Percentiles rank a stretch among this genome's conserved stretches.
phyloP scores from a whole-genome alignment of 257 asterid genomes.

The Solanum microdontum region DNA sequence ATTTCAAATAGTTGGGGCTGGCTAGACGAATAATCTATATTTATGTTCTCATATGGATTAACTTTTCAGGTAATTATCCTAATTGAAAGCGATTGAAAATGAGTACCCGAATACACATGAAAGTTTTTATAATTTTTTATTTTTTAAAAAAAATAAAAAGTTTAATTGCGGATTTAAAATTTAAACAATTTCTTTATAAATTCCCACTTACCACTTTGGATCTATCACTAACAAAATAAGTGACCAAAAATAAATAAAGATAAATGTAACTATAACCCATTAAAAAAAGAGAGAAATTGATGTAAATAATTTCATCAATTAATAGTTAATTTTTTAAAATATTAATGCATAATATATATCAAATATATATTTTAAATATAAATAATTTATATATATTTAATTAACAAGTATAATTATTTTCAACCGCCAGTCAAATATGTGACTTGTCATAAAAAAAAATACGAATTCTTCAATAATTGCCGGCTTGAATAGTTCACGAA shows the following conservation, averaged over 20 bases:
- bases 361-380: too few species aligned
- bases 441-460: neutral
- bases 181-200: too few species aligned
- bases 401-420: neutral
- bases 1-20: neutral
- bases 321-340: too few species aligned
- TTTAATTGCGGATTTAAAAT: too few species aligned
- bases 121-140: too few species aligned
- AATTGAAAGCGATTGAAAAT: too few species aligned
- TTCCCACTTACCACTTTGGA: neutral
- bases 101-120: too few species aligned
- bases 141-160: too few species aligned
- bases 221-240: neutral
- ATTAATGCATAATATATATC: neutral
- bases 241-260: neutral
- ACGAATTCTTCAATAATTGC: neutral
- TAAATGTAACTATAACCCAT: neutral
- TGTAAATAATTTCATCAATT: too few species aligned
- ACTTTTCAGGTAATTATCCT: neutral
- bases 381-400: too few species aligned
- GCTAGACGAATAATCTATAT: neutral
- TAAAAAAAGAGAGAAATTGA: too few species aligned
- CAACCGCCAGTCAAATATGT: neutral
- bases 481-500: neutral
- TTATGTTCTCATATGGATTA: neutral